These are phyloP conservation scores for Amphirosellinia nigrospora DNA, from an alignment of 495 filamentous ascomycete species.

Conservation along the genomic window DNA sequence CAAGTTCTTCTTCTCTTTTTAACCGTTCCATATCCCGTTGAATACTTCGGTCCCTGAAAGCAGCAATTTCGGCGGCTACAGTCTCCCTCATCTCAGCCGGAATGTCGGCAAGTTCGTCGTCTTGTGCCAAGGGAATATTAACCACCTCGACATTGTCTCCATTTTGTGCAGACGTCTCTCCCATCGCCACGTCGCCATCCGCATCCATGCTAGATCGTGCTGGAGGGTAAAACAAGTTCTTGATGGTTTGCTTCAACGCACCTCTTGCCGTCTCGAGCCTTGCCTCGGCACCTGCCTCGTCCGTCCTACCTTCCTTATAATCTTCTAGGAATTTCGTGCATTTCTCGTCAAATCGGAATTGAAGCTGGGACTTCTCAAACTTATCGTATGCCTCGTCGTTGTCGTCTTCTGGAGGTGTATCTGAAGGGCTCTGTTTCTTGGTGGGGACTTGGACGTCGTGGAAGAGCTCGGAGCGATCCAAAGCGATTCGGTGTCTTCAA, in stretches of 20 bases:
- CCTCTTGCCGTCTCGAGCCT: slow-evolving; percentile 70
- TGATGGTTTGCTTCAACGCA: slow-evolving; percentile 67
- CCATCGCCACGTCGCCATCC: slow-evolving; percentile 76
- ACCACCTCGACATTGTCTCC: slow-evolving; percentile 79
- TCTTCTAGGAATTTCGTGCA: slow-evolving; percentile 82
- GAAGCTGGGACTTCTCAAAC: slow-evolving; percentile 70
- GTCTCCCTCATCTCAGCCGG: slow-evolving; percentile 96
- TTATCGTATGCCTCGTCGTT: slow-evolving; percentile 57
- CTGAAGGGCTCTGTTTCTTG: slow-evolving; percentile 66
- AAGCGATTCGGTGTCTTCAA: slow-evolving; percentile 89
- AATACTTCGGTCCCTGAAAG: slow-evolving; percentile 90
- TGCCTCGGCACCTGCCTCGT: slow-evolving; percentile 69
- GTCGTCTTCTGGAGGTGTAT: slow-evolving; percentile 46
- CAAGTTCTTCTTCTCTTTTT: slow-evolving; percentile 86
- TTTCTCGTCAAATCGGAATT: slow-evolving; percentile 82
- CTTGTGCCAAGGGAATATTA: slow-evolving; percentile 85
- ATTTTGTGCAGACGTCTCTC: slow-evolving; percentile 61
- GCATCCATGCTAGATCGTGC: slow-evolving; percentile 55
- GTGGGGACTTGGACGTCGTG: slow-evolving; percentile 85
- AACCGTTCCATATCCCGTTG: slow-evolving; percentile 87
- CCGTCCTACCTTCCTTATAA: slow-evolving; percentile 68
- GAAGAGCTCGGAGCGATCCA: slow-evolving; percentile 86
- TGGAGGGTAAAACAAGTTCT: slow-evolving; percentile 74
- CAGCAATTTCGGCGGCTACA: slow-evolving; percentile 90
- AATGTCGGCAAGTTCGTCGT: slow-evolving; percentile 96